A percentile compares a stretch with the other conserved stretches of the same genome.
Conservation (phyloP, 176 grass and related monocot genomes). For the Triticum urartu region DNA sequence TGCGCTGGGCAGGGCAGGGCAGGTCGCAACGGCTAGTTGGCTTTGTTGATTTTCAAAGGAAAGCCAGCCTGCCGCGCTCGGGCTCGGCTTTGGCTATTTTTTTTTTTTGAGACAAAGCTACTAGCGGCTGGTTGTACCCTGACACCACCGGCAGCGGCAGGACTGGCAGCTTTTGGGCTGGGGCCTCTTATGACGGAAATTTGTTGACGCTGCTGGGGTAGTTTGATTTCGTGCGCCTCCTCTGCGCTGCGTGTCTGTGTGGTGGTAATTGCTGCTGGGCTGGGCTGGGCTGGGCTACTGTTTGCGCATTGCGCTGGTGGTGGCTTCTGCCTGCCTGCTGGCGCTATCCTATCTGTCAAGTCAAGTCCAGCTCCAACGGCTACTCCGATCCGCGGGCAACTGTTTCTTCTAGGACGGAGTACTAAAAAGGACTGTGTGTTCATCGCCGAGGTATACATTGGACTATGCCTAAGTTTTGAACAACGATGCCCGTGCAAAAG, state of each 20-base stretch:
- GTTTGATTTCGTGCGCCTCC: background rate
- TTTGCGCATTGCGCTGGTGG: background rate
- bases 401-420: background rate
- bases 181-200: background rate
- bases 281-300: background rate
- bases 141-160: background rate
- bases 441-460: no score
- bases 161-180: no score
- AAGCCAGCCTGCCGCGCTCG: background rate
- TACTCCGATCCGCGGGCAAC: background rate
- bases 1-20: background rate
- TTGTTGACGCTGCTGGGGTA: background rate
- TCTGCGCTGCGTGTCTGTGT: background rate
- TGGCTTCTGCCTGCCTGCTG: background rate
- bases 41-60: background rate
- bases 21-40: slow-evolving; percentile 27
- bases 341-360: background rate
- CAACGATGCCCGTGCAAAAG: background rate
- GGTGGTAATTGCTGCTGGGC: background rate
- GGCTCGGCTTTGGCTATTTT: background rate
- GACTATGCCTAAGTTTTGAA: no score
- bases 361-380: slow-evolving; percentile 17
- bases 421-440: no score
- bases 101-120: background rate
- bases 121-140: background rate